Conservation (phyloP, 2,329 filamentous ascomycete species). For the Bipolaris gigantea region DNA sequence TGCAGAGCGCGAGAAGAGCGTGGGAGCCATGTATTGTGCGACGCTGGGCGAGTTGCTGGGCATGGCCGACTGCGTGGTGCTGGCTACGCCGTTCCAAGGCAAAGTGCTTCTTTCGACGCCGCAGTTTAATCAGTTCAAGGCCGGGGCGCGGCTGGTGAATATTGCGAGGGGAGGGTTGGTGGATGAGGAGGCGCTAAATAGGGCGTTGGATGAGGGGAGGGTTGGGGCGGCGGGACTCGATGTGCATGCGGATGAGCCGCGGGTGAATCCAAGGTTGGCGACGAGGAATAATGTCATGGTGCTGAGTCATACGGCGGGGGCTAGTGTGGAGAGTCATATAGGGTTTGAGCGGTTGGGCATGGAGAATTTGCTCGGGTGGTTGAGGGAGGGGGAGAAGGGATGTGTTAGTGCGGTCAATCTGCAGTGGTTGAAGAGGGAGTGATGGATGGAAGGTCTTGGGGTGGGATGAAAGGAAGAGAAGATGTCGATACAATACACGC, state of each 20-base stretch:
- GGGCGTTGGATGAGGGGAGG: conserved; percentile 57
- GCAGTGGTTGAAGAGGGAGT: conserved; percentile 50
- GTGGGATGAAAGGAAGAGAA: no score
- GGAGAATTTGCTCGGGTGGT: conserved; percentile 65
- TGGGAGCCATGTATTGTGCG: conserved; percentile 58
- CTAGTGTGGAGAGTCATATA: conserved; percentile 66
- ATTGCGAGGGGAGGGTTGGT: conserved; percentile 66
- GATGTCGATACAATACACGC: no score
- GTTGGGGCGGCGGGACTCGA: conserved; percentile 63
- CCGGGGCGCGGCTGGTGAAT: conserved; percentile 64
- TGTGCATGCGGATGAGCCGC: conserved; percentile 65
- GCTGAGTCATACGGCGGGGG: conserved; percentile 69
- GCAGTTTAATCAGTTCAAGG: conserved; percentile 56
- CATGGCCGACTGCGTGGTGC: conserved; percentile 61
- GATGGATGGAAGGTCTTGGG: not conserved
- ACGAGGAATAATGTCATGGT: conserved; percentile 56
- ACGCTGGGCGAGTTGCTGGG: conserved; percentile 57
- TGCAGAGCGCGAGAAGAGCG: conserved; percentile 46
- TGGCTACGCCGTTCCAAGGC: conserved; percentile 61
- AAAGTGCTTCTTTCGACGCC: conserved; percentile 54
- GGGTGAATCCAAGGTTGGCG: conserved; percentile 54
- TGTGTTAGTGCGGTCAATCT: conserved; percentile 66
- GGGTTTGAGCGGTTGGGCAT: conserved; percentile 69
- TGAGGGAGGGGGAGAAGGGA: conserved; percentile 53
- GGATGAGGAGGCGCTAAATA: conserved; percentile 64